Percentiles rank a stretch among this genome's conserved stretches.
Conservation (phyloP, 2,329 filamentous ascomycete genomes). For the Colletotrichum sp. region DNA sequence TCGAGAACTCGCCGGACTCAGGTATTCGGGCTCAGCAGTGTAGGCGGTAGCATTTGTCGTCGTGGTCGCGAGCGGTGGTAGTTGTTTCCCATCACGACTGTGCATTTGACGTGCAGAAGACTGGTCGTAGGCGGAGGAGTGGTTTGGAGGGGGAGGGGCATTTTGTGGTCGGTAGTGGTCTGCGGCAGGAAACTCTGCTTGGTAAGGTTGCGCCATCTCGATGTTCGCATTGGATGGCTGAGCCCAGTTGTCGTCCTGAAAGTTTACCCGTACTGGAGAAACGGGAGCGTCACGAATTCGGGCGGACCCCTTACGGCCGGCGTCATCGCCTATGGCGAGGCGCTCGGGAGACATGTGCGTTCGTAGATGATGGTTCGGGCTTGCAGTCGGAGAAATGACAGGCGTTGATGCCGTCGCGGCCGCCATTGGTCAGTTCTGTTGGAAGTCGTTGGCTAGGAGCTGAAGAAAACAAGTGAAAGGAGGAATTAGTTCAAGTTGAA, state of each 20-base stretch:
- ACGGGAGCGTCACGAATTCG: conserved; percentile 56
- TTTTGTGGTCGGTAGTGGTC: conserved; percentile 32
- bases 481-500: not conserved
- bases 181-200: conserved; percentile 29
- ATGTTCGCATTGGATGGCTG: conserved; percentile 58
- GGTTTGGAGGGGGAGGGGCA: conserved; percentile 43
- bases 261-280: conserved; percentile 62
- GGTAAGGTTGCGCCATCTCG: conserved; percentile 40
- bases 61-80: conserved; percentile 12
- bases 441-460: not conserved
- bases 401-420: conserved; percentile 28
- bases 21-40: not conserved
- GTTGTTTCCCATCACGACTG: conserved; percentile 1
- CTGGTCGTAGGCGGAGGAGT: conserved; percentile 26
- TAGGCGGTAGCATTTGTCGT: not conserved
- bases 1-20: not conserved
- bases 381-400: conserved; percentile 31
- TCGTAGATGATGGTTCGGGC: conserved; percentile 27
- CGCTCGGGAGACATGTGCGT: conserved; percentile 36
- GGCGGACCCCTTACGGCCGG: conserved; percentile 42
- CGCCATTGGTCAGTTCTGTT: conserved; percentile 2
- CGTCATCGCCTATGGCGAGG: conserved; percentile 30
- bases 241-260: conserved; percentile 57
- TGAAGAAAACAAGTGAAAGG: not conserved
- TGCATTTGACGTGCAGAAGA: conserved; percentile 10